These are phyloP conservation scores for Hyaloscypha hepaticicola DNA, from an alignment of 495 filamentous ascomycete genomes.

Conservation along the genomic window DNA sequence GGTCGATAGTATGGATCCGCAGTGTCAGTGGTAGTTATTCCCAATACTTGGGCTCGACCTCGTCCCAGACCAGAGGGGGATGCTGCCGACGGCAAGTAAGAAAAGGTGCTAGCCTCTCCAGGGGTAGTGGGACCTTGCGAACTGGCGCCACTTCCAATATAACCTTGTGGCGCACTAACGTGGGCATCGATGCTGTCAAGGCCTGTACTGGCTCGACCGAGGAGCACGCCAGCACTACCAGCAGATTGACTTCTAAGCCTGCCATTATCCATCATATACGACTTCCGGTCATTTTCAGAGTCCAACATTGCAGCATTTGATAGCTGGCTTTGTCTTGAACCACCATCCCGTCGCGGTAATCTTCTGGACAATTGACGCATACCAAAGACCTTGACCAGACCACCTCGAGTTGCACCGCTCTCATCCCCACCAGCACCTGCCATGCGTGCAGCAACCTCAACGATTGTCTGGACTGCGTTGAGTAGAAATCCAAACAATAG, in stretches of 20 bases:
- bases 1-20: conserved; percentile 38
- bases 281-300: conserved; percentile 60
- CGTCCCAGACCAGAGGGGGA: conserved; percentile 29
- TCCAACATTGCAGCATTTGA: conserved; percentile 79
- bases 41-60: conserved; percentile 22
- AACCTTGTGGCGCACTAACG: conserved; percentile 22
- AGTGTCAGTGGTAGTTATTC: conserved; percentile 25
- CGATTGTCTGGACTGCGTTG: conserved; percentile 83
- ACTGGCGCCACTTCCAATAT: conserved; percentile 43
- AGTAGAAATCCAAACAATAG: conserved; percentile 92
- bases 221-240: conserved; percentile 70
- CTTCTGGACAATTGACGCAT: conserved; percentile 88
- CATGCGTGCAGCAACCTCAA: conserved; percentile 80
- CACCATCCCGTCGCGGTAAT: conserved; percentile 54
- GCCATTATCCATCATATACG: conserved; percentile 60
- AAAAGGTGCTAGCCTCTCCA: conserved; percentile 66
- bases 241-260: conserved; percentile 79
- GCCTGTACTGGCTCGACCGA: conserved; percentile 50
- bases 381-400: conserved; percentile 87
- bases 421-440: conserved; percentile 78
- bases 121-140: conserved; percentile 68
- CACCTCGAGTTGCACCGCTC: conserved; percentile 73
- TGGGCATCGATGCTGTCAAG: conserved; percentile 25
- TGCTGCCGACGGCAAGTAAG: conserved; percentile 57
- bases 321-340: conserved; percentile 70